These are phyloP conservation scores for Plasmodium gaboni DNA, from an alignment of 169 alveolate species.

Conservation along the genomic window DNA sequence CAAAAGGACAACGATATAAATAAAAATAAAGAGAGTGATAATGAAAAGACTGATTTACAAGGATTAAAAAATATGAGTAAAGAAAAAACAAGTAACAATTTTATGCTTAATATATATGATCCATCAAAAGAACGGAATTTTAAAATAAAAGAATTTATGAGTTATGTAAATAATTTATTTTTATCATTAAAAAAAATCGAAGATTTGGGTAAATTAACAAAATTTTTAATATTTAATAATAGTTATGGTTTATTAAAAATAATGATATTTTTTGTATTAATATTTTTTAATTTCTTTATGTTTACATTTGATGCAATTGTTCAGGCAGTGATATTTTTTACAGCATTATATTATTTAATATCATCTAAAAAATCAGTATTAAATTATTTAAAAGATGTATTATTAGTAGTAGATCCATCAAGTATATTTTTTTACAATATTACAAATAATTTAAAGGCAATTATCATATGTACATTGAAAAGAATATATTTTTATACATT, in stretches of 20 bases:
- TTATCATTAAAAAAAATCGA: slow-evolving; percentile 69
- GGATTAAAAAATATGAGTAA: background rate
- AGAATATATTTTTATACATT: slow-evolving; percentile 74
- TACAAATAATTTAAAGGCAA: slow-evolving; percentile 75
- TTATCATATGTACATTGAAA: slow-evolving; percentile 78
- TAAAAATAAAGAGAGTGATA: background rate
- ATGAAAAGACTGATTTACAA: background rate
- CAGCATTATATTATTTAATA: slow-evolving; percentile 80
- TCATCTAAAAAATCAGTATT: slow-evolving; percentile 68
- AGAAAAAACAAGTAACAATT: background rate
- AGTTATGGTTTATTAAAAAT: slow-evolving; percentile 78
- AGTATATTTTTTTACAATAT: slow-evolving; percentile 75
- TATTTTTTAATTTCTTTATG: slow-evolving; percentile 74
- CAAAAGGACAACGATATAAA: background rate
- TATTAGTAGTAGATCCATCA: slow-evolving; percentile 80
- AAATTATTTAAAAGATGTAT: slow-evolving; percentile 77
- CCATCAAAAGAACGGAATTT: slow-evolving; percentile 29
- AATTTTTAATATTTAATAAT: slow-evolving; percentile 45
- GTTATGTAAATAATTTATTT: slow-evolving; percentile 45
- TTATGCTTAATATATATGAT: slow-evolving; percentile 9
- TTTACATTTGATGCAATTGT: slow-evolving; percentile 78
- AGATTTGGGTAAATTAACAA: slow-evolving; percentile 62
- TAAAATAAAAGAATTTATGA: slow-evolving; percentile 43
- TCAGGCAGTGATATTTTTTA: slow-evolving; percentile 78
- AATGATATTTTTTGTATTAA: slow-evolving; percentile 63